A percentile compares a stretch with the other conserved stretches of the same genome.
Conservation (phyloP, 768 basidiomycete genomes). For the Termitomyces sp. region DNA sequence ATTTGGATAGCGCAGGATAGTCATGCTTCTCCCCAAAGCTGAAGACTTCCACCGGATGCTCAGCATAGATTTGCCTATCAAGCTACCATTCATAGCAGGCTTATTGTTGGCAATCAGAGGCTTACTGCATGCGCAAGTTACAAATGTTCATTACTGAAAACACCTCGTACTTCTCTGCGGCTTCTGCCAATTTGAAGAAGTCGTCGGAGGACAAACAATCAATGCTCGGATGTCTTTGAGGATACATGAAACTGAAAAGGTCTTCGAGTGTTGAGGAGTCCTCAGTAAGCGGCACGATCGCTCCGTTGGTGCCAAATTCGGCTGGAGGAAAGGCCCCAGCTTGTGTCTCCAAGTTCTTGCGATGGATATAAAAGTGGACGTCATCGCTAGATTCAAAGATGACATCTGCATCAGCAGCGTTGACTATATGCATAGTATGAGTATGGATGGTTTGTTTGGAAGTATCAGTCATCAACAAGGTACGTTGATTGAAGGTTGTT, state of each 20-base stretch:
- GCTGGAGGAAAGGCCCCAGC: neutral
- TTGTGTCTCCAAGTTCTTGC: neutral
- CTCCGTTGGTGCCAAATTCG: neutral
- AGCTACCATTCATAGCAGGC: neutral
- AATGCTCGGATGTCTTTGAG: conserved; percentile 4
- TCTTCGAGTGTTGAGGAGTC: neutral
- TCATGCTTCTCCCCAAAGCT: neutral
- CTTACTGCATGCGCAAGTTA: neutral
- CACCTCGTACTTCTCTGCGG: neutral
- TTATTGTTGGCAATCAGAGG: neutral
- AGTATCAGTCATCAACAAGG: neutral
- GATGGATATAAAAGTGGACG: neutral
- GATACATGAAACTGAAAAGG: neutral
- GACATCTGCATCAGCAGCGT: neutral
- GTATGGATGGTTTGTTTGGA: too few relatives aligned
- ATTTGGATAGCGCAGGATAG: neutral
- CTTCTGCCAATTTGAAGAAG: neutral
- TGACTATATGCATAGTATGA: neutral
- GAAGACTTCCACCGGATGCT: neutral
- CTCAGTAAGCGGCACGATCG: neutral
- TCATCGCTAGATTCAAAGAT: neutral
- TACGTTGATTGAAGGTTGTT: too few relatives aligned
- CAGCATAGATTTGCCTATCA: neutral
- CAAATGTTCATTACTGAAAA: neutral
- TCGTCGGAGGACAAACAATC: neutral